A percentile compares a stretch with the other conserved stretches of the same genome.
phyloP scores from a whole-genome alignment of 257 asterid genomes.

The Misopates orontium region DNA sequence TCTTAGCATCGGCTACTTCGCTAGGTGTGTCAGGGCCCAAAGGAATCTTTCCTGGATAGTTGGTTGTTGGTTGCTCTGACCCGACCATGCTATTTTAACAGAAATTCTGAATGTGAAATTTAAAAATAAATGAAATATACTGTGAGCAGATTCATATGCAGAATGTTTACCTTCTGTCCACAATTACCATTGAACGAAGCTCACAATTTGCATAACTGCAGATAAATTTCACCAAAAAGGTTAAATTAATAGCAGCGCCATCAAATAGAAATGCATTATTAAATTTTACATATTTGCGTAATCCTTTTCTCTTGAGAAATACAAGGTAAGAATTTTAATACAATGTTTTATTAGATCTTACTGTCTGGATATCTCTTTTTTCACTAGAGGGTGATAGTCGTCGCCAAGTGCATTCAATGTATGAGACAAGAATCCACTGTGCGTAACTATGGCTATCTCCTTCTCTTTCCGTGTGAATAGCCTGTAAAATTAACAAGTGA shows the following conservation, averaged over 20 bases:
- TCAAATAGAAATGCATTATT: too few species aligned
- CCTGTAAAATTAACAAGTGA: slow-evolving; percentile 45
- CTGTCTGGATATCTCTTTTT: slow-evolving; percentile 71
- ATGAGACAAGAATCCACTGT: slow-evolving; percentile 85
- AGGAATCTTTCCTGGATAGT: slow-evolving; percentile 75
- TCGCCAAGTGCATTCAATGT: slow-evolving; percentile 66
- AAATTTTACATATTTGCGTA: not conserved
- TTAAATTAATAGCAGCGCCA: slow-evolving; percentile 7
- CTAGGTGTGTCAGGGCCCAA: slow-evolving; percentile 57
- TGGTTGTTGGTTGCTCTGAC: slow-evolving; percentile 46
- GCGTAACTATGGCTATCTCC: slow-evolving; percentile 90
- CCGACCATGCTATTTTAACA: slow-evolving; percentile 45
- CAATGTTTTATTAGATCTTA: slow-evolving; percentile 38
- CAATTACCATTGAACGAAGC: slow-evolving; percentile 85
- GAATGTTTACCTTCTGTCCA: slow-evolving; percentile 59
- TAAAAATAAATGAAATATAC: too few species aligned
- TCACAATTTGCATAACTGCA: slow-evolving; percentile 88
- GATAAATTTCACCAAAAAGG: slow-evolving; percentile 10
- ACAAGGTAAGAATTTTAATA: not conserved
- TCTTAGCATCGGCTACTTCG: slow-evolving; percentile 42
- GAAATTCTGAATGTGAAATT: too few species aligned
- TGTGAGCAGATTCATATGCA: too few species aligned
- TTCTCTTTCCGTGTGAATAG: slow-evolving; percentile 71
- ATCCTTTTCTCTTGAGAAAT: not conserved
- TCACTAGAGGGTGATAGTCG: slow-evolving; percentile 66